Base-by-base conservation (phyloP, 768 basidiomycete species). In the Pholiota conissans region DNA sequence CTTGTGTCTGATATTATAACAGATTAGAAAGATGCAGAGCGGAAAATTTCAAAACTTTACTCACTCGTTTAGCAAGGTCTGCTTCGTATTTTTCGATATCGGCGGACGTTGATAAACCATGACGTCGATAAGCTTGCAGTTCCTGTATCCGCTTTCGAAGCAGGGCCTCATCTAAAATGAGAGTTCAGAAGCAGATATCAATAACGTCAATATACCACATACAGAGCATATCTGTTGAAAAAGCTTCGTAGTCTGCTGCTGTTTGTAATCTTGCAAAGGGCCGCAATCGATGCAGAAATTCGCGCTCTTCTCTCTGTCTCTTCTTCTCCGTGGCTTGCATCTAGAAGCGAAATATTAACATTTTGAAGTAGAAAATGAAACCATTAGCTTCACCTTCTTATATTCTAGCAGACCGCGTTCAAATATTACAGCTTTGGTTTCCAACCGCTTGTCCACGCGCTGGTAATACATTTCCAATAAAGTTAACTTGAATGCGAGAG, bases 261-360 rank as follows among this genome's bases (percentile, higher is more conserved):
- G 93, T 95, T 69, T 97, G 95, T 32, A 98, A 75, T 52, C 88
- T 85, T 26, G 96, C 85, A 71, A 98, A 98, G 2, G 94, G 92
- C 61, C 95, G 90, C 54, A 95, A 80, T 24, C 95, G 86, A 63
- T 93, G 86, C 22, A 94, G 73, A 55, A 98, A 87, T 60, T 98
- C 97, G 62, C 90, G 85, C 65, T 98, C 95, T 60, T 98, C 96
- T 64, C 90, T 88, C 7, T 84, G 83, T 16, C 93, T 80, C 69
- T 97, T 98, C 76, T 95, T 91, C 63, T 99, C 96, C 2, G 83
- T 81, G 9, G 92, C 91, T 80, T 91, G 87, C 78, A 94, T 90
- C 96, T 97, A 67, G 20, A 58, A 49, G 29, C 49, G 42, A 52
- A 62, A 32, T 63, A 60, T 54, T 62, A 59, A 54, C 26, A 32